Base-by-base conservation (phyloP, 306 rosid species). In the Begonia fuchsioides region DNA sequence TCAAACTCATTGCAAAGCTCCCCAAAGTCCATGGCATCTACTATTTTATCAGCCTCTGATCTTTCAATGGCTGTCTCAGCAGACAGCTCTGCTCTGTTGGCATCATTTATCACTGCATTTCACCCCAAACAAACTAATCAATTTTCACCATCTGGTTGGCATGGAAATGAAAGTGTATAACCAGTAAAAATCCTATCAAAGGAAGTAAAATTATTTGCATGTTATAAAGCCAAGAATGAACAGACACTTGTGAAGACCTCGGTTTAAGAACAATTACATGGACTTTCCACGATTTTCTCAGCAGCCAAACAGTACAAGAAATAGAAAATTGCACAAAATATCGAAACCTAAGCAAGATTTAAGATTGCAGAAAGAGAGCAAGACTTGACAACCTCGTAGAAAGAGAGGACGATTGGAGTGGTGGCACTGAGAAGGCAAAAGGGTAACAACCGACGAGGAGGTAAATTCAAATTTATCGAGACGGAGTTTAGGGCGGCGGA, bases 1-100 rank as follows among this genome's bases (percentile, higher is more conserved):
- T 84, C 98, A 49, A 90, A 90, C 60, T 90, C 98, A 53, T 90
- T 73, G 82, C 98, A 90, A 0, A 90, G 85, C 72, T 85, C 94
- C n/a, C 95, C 95, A 51, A 90, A 85, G 44, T 85, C 62, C 79
- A 90, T 50, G 1, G 78, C 77, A 60, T 85, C 98, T 0, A 85
- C 85, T 8, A 90, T 66, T 72, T 67, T 81, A 67, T 90, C 95
- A 17, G 77, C 94, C 26, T 81, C 85, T 26, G 85, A 63, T 60
- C 46, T 60, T 57, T 68, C 72, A 2, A 39, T 58, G 53, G 57
- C 16, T 9, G 65, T 47, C 32, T 61, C 83, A 57, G 78, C 49
- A 13, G 75, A 60, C 59, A 71, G 43, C 32, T 74, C 83, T 18
- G 70, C 66, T 44, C 73, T 54, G 61, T 75, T 80, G 38, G 74